phyloP scores from a whole-genome alignment of 176 grass and related monocot genomes.

The Olyra latifolia region DNA sequence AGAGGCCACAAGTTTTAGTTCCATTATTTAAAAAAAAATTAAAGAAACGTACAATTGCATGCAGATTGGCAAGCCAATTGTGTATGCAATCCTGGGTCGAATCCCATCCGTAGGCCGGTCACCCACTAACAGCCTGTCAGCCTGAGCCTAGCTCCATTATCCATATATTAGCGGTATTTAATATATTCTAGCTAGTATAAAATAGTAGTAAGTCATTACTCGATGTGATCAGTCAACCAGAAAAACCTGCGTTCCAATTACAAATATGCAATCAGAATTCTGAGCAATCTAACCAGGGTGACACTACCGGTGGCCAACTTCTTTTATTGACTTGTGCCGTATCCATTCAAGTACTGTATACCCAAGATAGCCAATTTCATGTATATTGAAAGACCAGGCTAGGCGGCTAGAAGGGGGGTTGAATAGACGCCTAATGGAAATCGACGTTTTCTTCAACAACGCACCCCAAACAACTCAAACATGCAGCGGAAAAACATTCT shows the following conservation, averaged over 20 bases:
- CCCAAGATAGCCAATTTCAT: too few relatives aligned
- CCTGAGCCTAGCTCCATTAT: background rate
- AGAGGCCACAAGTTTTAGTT: too few relatives aligned
- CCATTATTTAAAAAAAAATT: too few relatives aligned
- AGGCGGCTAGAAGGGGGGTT: too few relatives aligned
- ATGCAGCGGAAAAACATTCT: too few relatives aligned
- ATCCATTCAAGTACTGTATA: slow-evolving; percentile 8
- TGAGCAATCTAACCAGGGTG: slow-evolving; percentile 2
- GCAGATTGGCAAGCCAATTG: background rate
- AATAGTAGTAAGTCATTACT: background rate
- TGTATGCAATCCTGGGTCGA: background rate
- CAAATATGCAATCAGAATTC: background rate
- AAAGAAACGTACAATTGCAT: too few relatives aligned
- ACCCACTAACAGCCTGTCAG: background rate
- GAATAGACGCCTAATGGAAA: too few relatives aligned
- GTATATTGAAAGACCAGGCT: too few relatives aligned
- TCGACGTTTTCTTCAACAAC: too few relatives aligned
- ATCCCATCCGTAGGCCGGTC: background rate
- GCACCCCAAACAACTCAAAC: too few relatives aligned
- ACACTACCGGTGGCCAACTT: background rate
- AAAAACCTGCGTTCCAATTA: background rate
- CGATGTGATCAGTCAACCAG: background rate
- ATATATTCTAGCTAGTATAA: background rate
- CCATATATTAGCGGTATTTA: background rate
- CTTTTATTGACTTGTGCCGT: background rate